Evolutionary conservation across 2,329 filamentous ascomycete species (phyloP), one percentile per base, ranked within the genome.

Genomic region (Ceratocystiopsis sp.): DNA sequence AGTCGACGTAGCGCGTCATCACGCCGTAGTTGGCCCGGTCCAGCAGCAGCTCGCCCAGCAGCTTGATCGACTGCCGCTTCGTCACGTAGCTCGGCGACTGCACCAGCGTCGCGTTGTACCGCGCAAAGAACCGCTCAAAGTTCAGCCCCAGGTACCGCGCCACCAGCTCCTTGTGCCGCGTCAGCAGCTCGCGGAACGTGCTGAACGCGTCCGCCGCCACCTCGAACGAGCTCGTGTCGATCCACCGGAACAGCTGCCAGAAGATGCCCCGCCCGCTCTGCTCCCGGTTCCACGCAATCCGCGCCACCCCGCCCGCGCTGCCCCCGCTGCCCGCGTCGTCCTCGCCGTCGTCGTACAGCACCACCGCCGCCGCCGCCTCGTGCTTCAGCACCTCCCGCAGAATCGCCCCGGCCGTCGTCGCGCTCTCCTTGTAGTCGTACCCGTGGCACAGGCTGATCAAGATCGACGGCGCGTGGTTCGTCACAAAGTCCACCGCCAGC

Each of bases 181-280:
- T 96, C 44, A 98, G 65, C 47, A 96, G 78, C 63, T 95, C 87
- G 59, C 89, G 75, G 62, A 98, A 98, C 5, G 89, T 96, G 46
- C 87, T 94, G 60, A 98, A 98, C 1, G 91, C 89, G 66, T 98
- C 91, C 32, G 91, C 89, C 54, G 86, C 87, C 51, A 96, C 84
- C 65, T 98, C 91, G 55, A 98, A 98, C 29, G 83, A 87, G 52
- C 86, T 85, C 62, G 85, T 85, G 63, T 96, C 87, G 54, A 98
- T 93, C 85, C 89, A 98, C 48, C 82, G 77, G 57, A 98, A 96
- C 63, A 96, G 96, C 39, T 75, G 80, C 91, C 91, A 98, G 59
- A 98, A 95, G 2, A 95, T 77, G 3, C 89, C 89, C 38, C 77
- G 72, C 13, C 87, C 87, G 39, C 73, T 80, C 53, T 91, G 82